These are phyloP conservation scores for Vicia villosa DNA, from an alignment of 306 rosid genomes.

Conservation along the genomic window DNA sequence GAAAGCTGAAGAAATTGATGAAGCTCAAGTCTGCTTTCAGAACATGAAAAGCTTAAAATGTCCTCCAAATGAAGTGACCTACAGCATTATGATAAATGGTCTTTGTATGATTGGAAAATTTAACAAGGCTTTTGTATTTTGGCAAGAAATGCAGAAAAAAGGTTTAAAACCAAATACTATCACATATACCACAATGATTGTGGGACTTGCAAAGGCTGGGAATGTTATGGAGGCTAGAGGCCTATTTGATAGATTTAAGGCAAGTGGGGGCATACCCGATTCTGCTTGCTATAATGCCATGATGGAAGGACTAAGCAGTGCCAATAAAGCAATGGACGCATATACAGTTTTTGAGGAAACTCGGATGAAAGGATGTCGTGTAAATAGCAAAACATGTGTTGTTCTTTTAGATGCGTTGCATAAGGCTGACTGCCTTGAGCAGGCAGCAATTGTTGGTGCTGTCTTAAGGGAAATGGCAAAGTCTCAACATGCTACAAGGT, in stretches of 20 bases:
- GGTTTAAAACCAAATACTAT: conserved; percentile 77
- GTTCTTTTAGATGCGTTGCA: conserved; percentile 88
- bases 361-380: conserved; percentile 67
- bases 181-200: conserved; percentile 88
- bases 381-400: conserved; percentile 81
- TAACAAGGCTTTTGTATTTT: conserved; percentile 91
- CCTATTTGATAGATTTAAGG: conserved; percentile 78
- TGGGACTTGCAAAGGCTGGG: conserved; percentile 88
- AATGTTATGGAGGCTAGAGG: conserved; percentile 71
- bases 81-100: conserved; percentile 90
- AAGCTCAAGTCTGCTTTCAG: conserved; percentile 88
- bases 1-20: conserved; percentile 87
- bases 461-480: conserved; percentile 84
- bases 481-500: conserved; percentile 83
- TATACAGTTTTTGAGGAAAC: conserved; percentile 87
- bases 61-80: conserved; percentile 72
- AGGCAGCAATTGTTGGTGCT: conserved; percentile 89
- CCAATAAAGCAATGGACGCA: conserved; percentile 79
- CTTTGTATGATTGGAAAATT: conserved; percentile 86
- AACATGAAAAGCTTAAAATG: conserved; percentile 81
- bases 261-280: conserved; percentile 77
- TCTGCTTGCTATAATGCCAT: conserved; percentile 83
- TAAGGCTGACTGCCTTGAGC: conserved; percentile 88
- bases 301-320: conserved; percentile 82
- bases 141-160: conserved; percentile 97